Evolutionary conservation across 75 land plant species (phyloP).

Genomic region (Cupressus sempervirens): DNA sequence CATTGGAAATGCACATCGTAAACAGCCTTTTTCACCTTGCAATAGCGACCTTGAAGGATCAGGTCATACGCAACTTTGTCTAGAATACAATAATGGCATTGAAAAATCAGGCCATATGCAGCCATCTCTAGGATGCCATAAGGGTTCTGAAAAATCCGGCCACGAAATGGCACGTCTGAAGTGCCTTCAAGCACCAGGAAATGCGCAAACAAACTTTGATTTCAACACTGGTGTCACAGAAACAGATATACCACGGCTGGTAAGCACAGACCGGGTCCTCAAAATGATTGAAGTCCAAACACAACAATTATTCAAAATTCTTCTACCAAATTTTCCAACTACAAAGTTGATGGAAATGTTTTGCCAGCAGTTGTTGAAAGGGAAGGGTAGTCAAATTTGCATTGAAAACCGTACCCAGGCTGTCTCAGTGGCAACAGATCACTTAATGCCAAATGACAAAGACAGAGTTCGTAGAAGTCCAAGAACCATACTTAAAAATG

Average conservation of each 20-base stretch:
- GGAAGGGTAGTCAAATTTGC: conserved; percentile 21
- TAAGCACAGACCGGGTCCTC: conserved; percentile 42
- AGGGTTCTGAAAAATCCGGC: not conserved
- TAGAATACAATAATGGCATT: conserved; percentile 2
- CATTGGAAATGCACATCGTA: not conserved
- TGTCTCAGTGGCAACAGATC: not conserved
- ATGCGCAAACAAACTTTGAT: not conserved
- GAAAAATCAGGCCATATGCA: not conserved
- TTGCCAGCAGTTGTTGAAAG: conserved; percentile 41
- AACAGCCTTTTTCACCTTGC: not conserved
- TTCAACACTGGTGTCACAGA: not conserved
- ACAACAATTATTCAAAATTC: conserved; percentile 28
- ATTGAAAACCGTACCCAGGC: not conserved
- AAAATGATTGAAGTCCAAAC: conserved; percentile 42
- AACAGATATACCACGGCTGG: conserved; percentile 22
- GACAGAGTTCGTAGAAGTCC: conserved; percentile 7
- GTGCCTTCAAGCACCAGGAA: not conserved
- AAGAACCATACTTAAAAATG: not conserved
- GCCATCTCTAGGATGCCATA: not conserved
- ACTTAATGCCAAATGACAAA: not conserved
- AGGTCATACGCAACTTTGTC: not conserved
- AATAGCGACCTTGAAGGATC: not conserved
- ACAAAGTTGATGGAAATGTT: conserved; percentile 48
- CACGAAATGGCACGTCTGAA: not conserved
- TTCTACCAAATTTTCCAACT: conserved; percentile 45